These are phyloP conservation scores for Cercospora sp. DNA, from an alignment of 2,329 filamentous ascomycete species.

Conservation along the genomic window DNA sequence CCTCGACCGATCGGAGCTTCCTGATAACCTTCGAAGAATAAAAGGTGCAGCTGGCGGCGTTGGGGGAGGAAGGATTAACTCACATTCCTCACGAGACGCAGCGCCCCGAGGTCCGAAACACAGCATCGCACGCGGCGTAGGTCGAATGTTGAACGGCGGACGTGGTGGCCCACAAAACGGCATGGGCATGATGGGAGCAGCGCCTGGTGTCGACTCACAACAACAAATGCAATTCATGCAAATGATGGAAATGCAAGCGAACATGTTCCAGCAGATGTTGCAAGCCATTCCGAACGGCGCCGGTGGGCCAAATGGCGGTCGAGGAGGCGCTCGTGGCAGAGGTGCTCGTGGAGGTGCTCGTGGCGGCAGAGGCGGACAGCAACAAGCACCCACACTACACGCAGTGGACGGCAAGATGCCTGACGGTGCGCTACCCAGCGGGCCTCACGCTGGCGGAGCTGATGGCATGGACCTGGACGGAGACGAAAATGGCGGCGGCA, in stretches of 20 bases:
- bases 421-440: constrained; percentile 24
- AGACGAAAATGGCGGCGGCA: constrained; percentile 53
- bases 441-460: constrained; percentile 35
- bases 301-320: constrained; percentile 47
- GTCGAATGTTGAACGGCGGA: constrained; percentile 39
- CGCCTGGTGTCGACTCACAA: constrained; percentile 60
- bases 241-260: constrained; percentile 65
- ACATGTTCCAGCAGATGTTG: constrained; percentile 75
- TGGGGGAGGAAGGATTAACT: constrained; percentile 69
- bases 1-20: constrained; percentile 77
- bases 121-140: constrained; percentile 52
- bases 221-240: constrained; percentile 73
- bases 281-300: constrained; percentile 25
- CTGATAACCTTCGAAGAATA: constrained; percentile 69
- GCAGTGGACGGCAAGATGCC: constrained; percentile 30
- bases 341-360: constrained; percentile 20
- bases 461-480: constrained; percentile 63
- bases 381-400: constrained; percentile 18
- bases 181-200: constrained; percentile 41
- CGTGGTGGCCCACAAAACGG: constrained; percentile 24
- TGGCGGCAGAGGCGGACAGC: constrained; percentile 19
- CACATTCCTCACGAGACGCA: constrained; percentile 63
- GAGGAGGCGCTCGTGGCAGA: constrained; percentile 33
- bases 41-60: constrained; percentile 64
- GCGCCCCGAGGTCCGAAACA: constrained; percentile 65